A percentile compares a stretch with the other conserved stretches of the same genome.
These are phyloP conservation scores for Populus hybrid DNA, from an alignment of 441 rosid genomes.

Conservation along the genomic window DNA sequence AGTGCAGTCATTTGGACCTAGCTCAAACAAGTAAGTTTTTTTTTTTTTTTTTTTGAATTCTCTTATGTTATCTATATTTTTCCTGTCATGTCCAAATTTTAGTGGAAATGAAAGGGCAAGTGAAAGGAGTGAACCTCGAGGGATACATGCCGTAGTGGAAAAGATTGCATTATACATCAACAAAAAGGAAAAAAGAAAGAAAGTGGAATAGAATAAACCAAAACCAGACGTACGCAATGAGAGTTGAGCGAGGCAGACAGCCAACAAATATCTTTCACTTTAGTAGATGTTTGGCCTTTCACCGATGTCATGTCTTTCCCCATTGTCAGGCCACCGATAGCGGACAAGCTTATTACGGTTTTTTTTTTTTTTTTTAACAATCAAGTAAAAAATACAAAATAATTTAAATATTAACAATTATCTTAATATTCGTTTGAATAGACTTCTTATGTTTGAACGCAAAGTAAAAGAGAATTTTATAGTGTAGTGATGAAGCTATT, in stretches of 20 bases:
- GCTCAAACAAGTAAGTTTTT: too few relatives aligned
- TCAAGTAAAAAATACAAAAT: too few relatives aligned
- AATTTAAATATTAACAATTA: too few relatives aligned
- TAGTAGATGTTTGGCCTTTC: background rate
- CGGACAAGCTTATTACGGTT: background rate
- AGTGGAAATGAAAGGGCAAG: background rate
- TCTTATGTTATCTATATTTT: background rate
- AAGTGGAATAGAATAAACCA: background rate
- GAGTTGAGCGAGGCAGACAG: conserved; percentile 5
- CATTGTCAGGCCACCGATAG: background rate
- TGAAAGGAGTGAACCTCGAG: background rate
- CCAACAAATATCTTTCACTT: conserved; percentile 18
- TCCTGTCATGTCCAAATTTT: background rate
- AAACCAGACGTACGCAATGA: background rate
- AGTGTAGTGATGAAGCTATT: too few relatives aligned
- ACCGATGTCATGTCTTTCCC: background rate
- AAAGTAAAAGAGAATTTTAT: background rate
- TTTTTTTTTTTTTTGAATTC: too few relatives aligned
- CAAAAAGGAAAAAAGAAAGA: too few relatives aligned
- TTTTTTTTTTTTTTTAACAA: too few relatives aligned
- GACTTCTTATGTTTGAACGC: too few relatives aligned
- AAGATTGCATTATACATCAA: background rate
- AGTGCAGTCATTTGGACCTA: too few relatives aligned
- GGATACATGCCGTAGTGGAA: background rate
- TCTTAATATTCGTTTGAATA: too few relatives aligned